These are phyloP conservation scores for Cercospora brassicicola DNA, from an alignment of 2,329 filamentous ascomycete species.

Conservation along the genomic window DNA sequence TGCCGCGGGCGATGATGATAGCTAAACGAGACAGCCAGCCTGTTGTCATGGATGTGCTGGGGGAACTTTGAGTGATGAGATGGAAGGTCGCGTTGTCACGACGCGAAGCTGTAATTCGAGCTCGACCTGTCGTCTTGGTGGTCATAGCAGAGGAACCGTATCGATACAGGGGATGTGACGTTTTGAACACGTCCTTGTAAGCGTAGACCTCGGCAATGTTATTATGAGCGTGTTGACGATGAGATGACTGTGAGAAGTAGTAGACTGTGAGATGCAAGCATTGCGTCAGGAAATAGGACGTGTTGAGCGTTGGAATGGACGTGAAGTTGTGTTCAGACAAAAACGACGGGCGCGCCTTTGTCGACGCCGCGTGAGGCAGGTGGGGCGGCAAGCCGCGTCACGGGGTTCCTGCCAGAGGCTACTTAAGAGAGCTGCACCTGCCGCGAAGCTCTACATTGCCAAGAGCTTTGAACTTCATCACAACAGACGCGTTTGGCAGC, in stretches of 20 bases:
- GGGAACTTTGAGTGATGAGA: background rate
- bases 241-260: background rate
- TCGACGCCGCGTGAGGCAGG: background rate
- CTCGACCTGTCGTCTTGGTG: background rate
- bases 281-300: background rate
- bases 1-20: background rate
- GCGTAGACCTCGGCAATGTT: background rate
- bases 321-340: background rate
- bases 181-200: background rate
- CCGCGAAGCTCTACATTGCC: background rate
- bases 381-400: background rate
- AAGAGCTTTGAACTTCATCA: background rate
- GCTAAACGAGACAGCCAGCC: background rate
- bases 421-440: background rate
- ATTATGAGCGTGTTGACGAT: background rate
- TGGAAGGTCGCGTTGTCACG: background rate
- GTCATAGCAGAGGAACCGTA: background rate
- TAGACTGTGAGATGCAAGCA: too few relatives aligned
- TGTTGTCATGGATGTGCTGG: background rate
- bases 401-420: background rate
- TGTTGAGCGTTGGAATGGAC: background rate
- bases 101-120: background rate
- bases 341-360: background rate
- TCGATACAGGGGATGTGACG: conserved; percentile 3
- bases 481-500: background rate